These are phyloP conservation scores for Calonectria fujianensis DNA, from an alignment of 2,329 filamentous ascomycete genomes.

Conservation along the genomic window DNA sequence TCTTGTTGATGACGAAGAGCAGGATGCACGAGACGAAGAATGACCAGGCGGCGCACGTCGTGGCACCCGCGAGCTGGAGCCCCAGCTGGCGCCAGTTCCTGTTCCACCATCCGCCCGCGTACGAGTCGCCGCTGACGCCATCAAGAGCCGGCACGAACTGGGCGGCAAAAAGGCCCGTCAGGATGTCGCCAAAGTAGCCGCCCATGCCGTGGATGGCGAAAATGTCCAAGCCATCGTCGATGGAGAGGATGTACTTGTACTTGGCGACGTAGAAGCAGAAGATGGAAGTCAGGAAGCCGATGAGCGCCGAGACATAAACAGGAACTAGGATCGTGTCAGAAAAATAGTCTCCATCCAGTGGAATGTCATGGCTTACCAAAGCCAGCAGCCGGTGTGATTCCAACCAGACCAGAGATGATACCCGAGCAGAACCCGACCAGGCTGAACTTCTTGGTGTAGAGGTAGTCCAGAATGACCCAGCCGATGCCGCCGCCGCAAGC, in stretches of 20 bases:
- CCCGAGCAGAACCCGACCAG: conserved; percentile 64
- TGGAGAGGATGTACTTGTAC: conserved; percentile 70
- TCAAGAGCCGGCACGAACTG: conserved; percentile 70
- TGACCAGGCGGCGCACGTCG: conserved; percentile 72
- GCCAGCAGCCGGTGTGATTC: conserved; percentile 75
- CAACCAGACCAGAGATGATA: conserved; percentile 74
- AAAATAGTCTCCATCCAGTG: not conserved
- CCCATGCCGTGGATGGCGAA: conserved; percentile 77
- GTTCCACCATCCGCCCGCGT: conserved; percentile 70
- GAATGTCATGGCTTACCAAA: conserved; percentile 55
- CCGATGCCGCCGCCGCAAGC: conserved; percentile 72
- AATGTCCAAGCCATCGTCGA: conserved; percentile 76
- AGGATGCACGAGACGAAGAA: conserved; percentile 72
- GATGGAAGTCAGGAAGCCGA: conserved; percentile 71
- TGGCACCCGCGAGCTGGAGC: conserved; percentile 74
- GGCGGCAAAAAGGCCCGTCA: conserved; percentile 75
- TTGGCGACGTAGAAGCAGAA: conserved; percentile 68
- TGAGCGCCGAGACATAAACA: conserved; percentile 69
- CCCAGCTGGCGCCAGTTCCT: conserved; percentile 73
- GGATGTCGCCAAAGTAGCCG: conserved; percentile 73
- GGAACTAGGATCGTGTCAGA: conserved; percentile 58
- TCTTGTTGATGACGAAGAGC: conserved; percentile 74
- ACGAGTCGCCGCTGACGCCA: conserved; percentile 64
- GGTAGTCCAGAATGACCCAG: conserved; percentile 73
- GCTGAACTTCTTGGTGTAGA: conserved; percentile 61